phyloP scores from a whole-genome alignment of 306 rosid species.

The Begonia loranthoides region DNA sequence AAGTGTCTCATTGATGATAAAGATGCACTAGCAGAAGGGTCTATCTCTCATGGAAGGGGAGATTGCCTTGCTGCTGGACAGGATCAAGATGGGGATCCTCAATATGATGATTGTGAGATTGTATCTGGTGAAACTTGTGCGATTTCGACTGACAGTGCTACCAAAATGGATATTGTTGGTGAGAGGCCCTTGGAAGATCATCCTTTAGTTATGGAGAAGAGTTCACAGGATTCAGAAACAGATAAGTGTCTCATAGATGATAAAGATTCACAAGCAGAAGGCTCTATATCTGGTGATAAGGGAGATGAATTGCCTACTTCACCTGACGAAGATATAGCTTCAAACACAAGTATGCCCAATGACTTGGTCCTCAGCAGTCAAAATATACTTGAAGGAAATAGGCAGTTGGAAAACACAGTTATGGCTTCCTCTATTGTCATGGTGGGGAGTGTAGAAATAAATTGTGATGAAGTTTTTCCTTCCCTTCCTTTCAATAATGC shows the following conservation, averaged over 20 bases:
- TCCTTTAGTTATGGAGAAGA: not conserved
- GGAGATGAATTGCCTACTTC: conserved; percentile 5
- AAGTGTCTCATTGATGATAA: too few species aligned
- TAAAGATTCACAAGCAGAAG: conserved; percentile 1
- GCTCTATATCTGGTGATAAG: not conserved
- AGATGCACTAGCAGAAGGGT: not conserved
- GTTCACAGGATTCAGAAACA: not conserved
- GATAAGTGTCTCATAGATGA: not conserved
- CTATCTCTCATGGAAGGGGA: not conserved
- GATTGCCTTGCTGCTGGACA: too few species aligned
- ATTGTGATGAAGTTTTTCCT: conserved; percentile 11
- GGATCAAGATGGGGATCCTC: too few species aligned
- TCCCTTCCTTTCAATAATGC: conserved; percentile 2
- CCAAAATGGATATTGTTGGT: not conserved
- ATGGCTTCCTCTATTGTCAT: not conserved
- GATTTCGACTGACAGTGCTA: too few species aligned
- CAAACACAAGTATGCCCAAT: not conserved
- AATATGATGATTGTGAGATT: not conserved
- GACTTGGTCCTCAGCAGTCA: conserved; percentile 10
- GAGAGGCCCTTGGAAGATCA: too few species aligned
- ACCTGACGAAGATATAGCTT: not conserved
- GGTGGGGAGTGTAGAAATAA: conserved; percentile 1
- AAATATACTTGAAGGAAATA: conserved; percentile 7
- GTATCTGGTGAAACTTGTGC: too few species aligned
- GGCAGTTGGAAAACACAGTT: conserved; percentile 9